These are phyloP conservation scores for Pseudonectria buxi DNA, from an alignment of 2,329 filamentous ascomycete species.

Conservation along the genomic window DNA sequence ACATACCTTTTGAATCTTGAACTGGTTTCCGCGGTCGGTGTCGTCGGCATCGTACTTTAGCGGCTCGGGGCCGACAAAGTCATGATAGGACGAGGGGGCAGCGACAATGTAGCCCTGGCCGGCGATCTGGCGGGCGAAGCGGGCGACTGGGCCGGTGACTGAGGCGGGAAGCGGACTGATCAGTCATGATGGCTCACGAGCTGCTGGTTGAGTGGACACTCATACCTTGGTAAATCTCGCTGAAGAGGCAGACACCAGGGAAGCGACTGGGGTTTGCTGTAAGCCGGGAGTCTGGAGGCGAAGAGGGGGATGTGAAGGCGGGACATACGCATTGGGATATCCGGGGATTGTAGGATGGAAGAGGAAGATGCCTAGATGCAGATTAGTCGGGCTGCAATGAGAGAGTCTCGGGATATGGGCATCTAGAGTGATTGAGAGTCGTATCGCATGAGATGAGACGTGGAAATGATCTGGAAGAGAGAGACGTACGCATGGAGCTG, in stretches of 20 bases:
- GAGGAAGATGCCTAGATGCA: constrained; percentile 67
- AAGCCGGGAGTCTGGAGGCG: neutral
- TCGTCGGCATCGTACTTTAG: constrained; percentile 81
- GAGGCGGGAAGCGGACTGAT: constrained; percentile 1
- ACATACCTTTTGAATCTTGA: constrained; percentile 70
- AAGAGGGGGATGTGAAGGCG: neutral
- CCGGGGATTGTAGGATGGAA: constrained; percentile 81
- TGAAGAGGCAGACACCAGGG: constrained; percentile 81
- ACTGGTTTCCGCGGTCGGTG: constrained; percentile 80
- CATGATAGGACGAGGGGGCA: constrained; percentile 85
- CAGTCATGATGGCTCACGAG: neutral
- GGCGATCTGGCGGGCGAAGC: constrained; percentile 87
- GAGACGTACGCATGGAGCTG: constrained; percentile 42
- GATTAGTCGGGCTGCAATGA: constrained; percentile 4
- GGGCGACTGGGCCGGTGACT: constrained; percentile 86
- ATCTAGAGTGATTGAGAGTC: too few species aligned
- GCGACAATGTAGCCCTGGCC: constrained; percentile 91
- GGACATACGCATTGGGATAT: constrained; percentile 71
- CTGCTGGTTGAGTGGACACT: neutral
- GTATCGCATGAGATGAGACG: constrained; percentile 5
- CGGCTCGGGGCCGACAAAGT: constrained; percentile 80
- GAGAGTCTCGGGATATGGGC: too few species aligned
- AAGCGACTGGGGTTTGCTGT: constrained; percentile 47
- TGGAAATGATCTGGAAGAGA: constrained; percentile 1
- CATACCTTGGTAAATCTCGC: constrained; percentile 90